Conservation (phyloP, 2,329 filamentous ascomycete species). For the Phoma sp. region DNA sequence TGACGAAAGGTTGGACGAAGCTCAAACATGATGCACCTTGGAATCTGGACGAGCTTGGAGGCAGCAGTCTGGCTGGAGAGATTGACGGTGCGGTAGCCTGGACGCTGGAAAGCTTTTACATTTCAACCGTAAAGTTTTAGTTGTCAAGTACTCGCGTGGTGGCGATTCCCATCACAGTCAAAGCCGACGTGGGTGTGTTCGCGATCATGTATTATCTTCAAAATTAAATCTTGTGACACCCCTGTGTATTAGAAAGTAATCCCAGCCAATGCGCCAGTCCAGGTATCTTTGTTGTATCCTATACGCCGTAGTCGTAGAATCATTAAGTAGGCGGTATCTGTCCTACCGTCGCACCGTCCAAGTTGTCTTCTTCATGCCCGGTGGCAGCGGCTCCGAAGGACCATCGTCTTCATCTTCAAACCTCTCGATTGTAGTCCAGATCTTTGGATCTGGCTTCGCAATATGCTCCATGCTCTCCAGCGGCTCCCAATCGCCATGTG, state of each 20-base stretch:
- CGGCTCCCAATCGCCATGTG: constrained; percentile 27
- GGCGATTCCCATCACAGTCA: neutral
- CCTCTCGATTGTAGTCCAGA: constrained; percentile 25
- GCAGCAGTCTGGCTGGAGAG: neutral
- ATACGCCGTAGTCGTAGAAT: neutral
- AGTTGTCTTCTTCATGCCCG: constrained; percentile 39
- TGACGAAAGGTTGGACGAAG: neutral
- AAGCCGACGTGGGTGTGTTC: neutral
- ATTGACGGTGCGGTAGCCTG: neutral
- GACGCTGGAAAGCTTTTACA: neutral
- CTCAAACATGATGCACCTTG: neutral
- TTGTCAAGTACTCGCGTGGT: neutral
- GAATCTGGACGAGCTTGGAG: neutral
- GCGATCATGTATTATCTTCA: neutral
- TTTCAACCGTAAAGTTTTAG: neutral
- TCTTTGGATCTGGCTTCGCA: constrained; percentile 24
- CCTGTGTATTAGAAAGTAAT: neutral
- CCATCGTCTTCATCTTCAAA: constrained; percentile 11
- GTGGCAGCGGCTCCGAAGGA: constrained; percentile 16
- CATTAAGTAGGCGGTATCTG: neutral
- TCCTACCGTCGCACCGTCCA: constrained; percentile 39
- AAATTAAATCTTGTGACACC: neutral
- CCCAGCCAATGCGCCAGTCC: neutral
- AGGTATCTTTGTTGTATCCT: neutral
- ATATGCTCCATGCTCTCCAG: constrained; percentile 26